Percentiles rank a stretch among this genome's conserved stretches.
phyloP scores from a whole-genome alignment of 2,329 filamentous ascomycete genomes.

The Pseudocercospora crystallina region DNA sequence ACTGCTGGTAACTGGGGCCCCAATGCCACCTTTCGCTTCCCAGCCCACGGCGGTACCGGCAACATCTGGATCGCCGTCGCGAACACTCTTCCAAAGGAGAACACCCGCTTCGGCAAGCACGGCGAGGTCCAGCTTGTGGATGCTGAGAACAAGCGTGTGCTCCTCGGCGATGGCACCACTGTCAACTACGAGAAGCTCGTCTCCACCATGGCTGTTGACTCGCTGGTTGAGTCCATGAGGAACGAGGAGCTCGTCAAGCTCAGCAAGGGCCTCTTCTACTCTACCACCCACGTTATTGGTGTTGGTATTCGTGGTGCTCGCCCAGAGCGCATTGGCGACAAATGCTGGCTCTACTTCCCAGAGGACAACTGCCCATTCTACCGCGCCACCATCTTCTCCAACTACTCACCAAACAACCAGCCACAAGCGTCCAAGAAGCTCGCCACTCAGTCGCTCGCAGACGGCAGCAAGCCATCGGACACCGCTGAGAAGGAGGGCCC shows the following conservation, averaged over 20 bases:
- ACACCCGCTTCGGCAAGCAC: constrained; percentile 84
- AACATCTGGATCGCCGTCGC: constrained; percentile 99
- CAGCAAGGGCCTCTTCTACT: constrained; percentile 93
- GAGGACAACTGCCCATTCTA: constrained; percentile 99
- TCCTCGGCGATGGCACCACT: constrained; percentile 78
- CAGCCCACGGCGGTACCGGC: constrained; percentile 89
- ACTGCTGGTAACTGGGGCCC: constrained; percentile 96
- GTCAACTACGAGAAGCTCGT: constrained; percentile 90
- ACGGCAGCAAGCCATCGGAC: constrained; percentile 77
- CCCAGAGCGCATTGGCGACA: constrained; percentile 95
- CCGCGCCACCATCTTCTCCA: constrained; percentile 99
- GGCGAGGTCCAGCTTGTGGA: constrained; percentile 85
- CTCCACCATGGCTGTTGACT: constrained; percentile 94
- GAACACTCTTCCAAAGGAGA: constrained; percentile 86
- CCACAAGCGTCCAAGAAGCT: constrained; percentile 79
- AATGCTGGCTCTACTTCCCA: constrained; percentile 99
- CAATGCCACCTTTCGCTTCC: constrained; percentile 98
- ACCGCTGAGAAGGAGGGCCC: constrained; percentile 78
- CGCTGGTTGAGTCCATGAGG: constrained; percentile 81
- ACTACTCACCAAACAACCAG: constrained; percentile 99
- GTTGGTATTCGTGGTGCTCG: constrained; percentile 89
- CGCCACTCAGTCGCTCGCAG: constrained; percentile 77
- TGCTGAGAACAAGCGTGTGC: constrained; percentile 78
- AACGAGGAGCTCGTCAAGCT: constrained; percentile 79
- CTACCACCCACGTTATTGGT: constrained; percentile 94